These are phyloP conservation scores for Flaveria brownii DNA, from an alignment of 129 eudicot genomes.

Conservation along the genomic window DNA sequence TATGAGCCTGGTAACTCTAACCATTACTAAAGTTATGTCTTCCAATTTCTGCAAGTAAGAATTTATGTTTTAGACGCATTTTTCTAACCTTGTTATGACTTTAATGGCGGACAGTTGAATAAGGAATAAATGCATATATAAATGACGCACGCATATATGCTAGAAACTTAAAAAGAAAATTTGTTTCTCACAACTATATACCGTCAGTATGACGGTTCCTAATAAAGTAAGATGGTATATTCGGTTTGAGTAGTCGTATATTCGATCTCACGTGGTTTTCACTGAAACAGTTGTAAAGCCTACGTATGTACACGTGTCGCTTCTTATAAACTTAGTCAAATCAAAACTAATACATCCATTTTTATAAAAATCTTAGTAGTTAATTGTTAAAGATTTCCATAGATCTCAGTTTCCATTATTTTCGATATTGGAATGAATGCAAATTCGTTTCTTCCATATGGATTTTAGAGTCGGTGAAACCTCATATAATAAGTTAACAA, in stretches of 20 bases:
- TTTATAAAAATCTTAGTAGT: not conserved
- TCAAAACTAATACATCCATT: not conserved
- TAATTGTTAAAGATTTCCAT: not conserved
- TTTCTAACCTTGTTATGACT: no score
- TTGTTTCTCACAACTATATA: not conserved
- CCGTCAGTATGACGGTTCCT: slow-evolving; percentile 25
- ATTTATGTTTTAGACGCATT: no score
- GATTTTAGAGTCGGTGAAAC: not conserved
- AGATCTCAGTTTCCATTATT: not conserved
- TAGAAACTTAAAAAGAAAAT: slow-evolving; percentile 5
- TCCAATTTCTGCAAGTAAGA: no score
- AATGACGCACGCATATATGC: slow-evolving; percentile 25
- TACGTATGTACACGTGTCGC: not conserved
- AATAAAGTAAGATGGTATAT: slow-evolving; percentile 11
- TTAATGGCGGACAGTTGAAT: not conserved
- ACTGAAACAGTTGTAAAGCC: not conserved
- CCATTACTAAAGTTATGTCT: no score
- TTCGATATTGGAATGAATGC: not conserved
- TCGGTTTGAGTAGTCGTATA: not conserved
- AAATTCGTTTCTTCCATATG: not conserved
- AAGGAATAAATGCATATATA: slow-evolving; percentile 33
- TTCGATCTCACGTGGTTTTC: not conserved
- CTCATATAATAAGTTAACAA: not conserved
- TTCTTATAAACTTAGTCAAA: not conserved
- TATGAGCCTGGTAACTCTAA: no score